Evolutionary conservation across 352 stramenopile species (phyloP).

Genomic region (Pythium folliculosum): DNA sequence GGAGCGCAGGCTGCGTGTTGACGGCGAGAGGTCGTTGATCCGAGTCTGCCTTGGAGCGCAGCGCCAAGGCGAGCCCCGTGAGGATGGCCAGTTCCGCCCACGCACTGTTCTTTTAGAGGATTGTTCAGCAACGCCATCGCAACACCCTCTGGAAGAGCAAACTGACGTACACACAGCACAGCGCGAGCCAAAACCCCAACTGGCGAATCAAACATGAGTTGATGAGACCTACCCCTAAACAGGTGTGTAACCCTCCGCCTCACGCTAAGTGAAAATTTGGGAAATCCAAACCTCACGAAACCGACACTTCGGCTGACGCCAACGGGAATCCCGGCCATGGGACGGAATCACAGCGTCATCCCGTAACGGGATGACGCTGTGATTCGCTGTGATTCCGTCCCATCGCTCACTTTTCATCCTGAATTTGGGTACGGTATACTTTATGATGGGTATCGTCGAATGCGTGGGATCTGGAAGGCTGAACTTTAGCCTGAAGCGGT

Average conservation of each 20-base stretch:
- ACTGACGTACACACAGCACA: conserved; percentile 2
- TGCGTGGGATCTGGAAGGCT: no score
- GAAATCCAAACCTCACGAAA: background rate
- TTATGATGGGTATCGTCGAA: no score
- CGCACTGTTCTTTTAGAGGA: background rate
- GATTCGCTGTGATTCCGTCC: no score
- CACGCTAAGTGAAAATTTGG: background rate
- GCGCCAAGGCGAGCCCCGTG: background rate
- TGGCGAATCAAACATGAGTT: background rate
- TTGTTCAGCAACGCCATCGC: conserved; percentile 23
- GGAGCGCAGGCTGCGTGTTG: background rate
- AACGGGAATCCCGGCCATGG: no score
- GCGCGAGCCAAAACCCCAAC: no score
- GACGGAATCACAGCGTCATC: no score
- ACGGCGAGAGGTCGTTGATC: conserved; percentile 12
- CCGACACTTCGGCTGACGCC: no score
- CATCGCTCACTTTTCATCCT: no score
- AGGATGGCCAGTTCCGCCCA: conserved; percentile 8
- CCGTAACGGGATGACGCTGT: no score
- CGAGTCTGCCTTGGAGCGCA: background rate
- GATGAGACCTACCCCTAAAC: no score
- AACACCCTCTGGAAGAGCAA: conserved; percentile 20
- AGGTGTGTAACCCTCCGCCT: background rate
- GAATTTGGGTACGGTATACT: no score
- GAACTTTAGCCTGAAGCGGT: no score